Base-by-base conservation (phyloP, 768 basidiomycete genomes). In the Hydnomerulius pinastri region DNA sequence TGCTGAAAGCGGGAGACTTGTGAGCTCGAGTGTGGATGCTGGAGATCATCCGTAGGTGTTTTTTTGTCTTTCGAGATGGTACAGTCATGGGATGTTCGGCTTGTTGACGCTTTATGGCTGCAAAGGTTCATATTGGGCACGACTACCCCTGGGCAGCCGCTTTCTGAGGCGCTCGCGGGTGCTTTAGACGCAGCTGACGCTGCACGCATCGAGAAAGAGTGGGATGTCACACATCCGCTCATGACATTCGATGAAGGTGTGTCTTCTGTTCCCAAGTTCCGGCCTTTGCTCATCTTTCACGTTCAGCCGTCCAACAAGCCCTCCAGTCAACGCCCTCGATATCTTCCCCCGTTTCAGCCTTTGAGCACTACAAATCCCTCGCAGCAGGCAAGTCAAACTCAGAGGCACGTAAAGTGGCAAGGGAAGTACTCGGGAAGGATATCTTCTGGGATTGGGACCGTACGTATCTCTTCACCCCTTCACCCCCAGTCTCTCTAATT, bases 401-500 rank as follows among this genome's bases (percentile, higher is more conserved):
- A 10, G 86, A 90, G 50, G 84, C 89, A 6, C 81, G 90, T 2
- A 75, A 74, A 12, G 73, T 87, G 46, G 93, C 92, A n/a, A 74
- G 75, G 37, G 86, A 90, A 45, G 80, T 92, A 40, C 66, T 92
- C 24, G 67, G 67, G 4, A 69, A 76, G 52, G 75, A 75, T 46
- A 77, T 95, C n/a, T 81, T 75, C 62, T 96, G 94, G 93, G 85
- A 92, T 62, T 94, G 92, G 79, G 90, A 93, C 69, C 71, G 90
- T 90, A 62, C 57, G 87, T 73, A 5, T 44, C 45, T n/a, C 38
- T 32, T 18, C 36, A 21, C 4, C 35, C 29, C 13, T 27, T 42
- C 17, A 33, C 4, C 43, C 30, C 12, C 18, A 29, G 1, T 1
- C 24, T 11, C 36, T 62, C 40, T 51, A 39, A 11, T 39, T 17